Percentiles rank a stretch among this genome's conserved stretches.
These are phyloP conservation scores for Vigna radiata DNA, from an alignment of 306 rosid species.

Conservation along the genomic window DNA sequence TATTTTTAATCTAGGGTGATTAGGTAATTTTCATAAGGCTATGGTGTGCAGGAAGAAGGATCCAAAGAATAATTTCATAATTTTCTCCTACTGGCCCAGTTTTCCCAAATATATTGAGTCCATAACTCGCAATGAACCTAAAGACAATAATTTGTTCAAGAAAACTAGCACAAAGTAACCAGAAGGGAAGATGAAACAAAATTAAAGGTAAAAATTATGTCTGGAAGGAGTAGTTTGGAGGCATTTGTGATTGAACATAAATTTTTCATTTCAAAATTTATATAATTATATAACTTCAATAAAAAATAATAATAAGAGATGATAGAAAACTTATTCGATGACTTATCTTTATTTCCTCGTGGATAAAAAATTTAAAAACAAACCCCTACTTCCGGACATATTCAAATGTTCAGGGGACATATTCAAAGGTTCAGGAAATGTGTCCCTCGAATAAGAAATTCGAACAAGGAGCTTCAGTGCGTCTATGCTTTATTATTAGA, in stretches of 20 bases:
- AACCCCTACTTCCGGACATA: background rate
- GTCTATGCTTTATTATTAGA: background rate
- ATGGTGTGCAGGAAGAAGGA: too few species aligned
- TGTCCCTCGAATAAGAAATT: background rate
- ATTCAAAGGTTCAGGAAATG: background rate
- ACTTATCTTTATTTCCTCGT: background rate
- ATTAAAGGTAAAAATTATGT: background rate
- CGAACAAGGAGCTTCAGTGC: background rate
- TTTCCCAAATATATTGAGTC: background rate
- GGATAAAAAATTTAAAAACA: too few species aligned
- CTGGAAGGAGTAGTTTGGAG: background rate
- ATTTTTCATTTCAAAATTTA: background rate
- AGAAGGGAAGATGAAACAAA: background rate
- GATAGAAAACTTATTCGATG: background rate
- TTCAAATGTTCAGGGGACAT: background rate
- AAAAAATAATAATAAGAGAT: background rate
- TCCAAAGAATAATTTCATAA: background rate
- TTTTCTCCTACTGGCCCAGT: background rate
- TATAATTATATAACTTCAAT: background rate
- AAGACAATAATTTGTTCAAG: background rate
- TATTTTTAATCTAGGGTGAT: too few species aligned
- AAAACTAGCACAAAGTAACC: background rate
- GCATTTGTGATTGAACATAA: background rate
- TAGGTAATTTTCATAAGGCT: too few species aligned
- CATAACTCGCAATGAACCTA: background rate